These are phyloP conservation scores for Volvariella volvacea DNA, from an alignment of 1,284 basidiomycete species.

Conservation along the genomic window DNA sequence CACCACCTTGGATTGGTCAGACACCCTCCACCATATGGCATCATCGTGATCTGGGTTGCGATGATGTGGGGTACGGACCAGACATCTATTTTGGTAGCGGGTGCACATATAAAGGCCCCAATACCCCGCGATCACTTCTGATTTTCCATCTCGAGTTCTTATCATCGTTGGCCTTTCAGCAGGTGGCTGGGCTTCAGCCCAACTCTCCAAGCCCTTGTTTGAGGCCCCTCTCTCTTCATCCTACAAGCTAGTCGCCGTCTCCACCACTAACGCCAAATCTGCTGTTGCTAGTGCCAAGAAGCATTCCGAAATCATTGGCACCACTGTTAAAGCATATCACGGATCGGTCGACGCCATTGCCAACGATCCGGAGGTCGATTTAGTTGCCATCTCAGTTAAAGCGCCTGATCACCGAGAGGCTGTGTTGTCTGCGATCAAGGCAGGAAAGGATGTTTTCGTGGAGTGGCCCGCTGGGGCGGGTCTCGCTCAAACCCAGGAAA, in stretches of 20 bases:
- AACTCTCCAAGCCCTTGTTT: conserved; percentile 3
- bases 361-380: conserved; percentile 25
- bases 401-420: conserved; percentile 20
- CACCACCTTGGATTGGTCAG: too few species aligned
- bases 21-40: too few species aligned
- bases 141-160: too few species aligned
- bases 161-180: conserved; percentile 29
- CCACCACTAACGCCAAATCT: conserved; percentile 19
- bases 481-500: conserved; percentile 21
- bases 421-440: conserved; percentile 23
- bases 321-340: conserved; percentile 20
- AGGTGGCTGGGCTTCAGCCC: conserved; percentile 21
- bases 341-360: conserved; percentile 21
- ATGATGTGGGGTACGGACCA: too few species aligned
- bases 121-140: too few species aligned
- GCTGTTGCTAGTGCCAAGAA: conserved; percentile 19
- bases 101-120: too few species aligned
- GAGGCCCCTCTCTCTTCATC: conserved; percentile 6
- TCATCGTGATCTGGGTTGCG: too few species aligned
- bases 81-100: too few species aligned
- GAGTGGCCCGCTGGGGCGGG: conserved; percentile 32
- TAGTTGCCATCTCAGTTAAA: conserved; percentile 28
- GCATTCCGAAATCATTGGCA: conserved; percentile 14
- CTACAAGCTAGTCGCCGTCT: conserved; percentile 20
- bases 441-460: conserved; percentile 30